Conservation (phyloP, 2,329 filamentous ascomycete species). For the Aureobasidium sp. region DNA sequence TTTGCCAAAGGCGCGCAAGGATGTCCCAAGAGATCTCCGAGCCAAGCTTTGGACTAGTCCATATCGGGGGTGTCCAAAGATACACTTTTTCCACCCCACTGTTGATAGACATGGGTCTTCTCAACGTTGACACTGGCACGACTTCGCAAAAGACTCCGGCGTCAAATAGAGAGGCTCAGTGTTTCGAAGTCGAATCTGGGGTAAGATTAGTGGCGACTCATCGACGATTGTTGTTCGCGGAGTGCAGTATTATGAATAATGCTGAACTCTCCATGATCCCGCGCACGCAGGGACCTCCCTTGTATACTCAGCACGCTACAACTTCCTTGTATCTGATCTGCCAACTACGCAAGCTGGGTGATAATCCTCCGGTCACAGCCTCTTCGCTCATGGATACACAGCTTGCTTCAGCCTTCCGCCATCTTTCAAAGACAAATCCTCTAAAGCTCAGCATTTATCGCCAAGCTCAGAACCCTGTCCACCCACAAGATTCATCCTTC, state of each 20-base stretch:
- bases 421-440: background rate
- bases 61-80: background rate
- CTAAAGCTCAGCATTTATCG: background rate
- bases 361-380: background rate
- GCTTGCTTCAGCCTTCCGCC: background rate
- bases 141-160: background rate
- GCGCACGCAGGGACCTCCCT: background rate
- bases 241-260: background rate
- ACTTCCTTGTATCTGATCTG: background rate
- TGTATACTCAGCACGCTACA: background rate
- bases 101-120: background rate
- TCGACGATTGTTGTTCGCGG: constrained; percentile 3
- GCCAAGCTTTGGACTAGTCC: constrained; percentile 7
- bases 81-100: background rate
- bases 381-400: background rate
- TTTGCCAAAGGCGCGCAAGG: constrained; percentile 1
- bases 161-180: background rate
- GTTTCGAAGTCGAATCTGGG: background rate
- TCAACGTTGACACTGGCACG: background rate
- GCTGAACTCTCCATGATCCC: background rate
- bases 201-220: background rate
- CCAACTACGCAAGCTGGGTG: background rate
- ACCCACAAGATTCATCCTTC: background rate
- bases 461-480: background rate
- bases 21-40: constrained; percentile 8